These are phyloP conservation scores for Diplotaxis tenuifolia DNA, from an alignment of 345 rosid species.

Conservation along the genomic window DNA sequence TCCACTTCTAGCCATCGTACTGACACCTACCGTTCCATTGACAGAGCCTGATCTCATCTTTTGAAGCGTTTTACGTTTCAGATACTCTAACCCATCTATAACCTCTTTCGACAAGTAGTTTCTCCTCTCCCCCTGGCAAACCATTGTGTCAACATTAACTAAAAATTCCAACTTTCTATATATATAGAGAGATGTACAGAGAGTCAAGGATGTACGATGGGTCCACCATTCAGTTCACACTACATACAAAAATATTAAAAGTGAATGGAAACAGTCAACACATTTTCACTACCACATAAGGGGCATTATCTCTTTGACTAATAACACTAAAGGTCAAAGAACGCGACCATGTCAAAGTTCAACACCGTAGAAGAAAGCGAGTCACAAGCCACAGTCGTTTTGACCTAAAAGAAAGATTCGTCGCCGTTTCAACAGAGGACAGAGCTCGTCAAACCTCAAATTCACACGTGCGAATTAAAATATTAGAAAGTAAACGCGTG, in stretches of 20 bases:
- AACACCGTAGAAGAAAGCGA: conserved; percentile 30
- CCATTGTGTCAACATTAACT: conserved; percentile 11
- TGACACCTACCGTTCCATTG: conserved; percentile 43
- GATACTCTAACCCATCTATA: conserved; percentile 62
- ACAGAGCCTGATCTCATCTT: conserved; percentile 55
- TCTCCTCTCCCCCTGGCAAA: conserved; percentile 91
- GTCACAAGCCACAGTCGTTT: conserved; percentile 30
- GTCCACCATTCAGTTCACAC: conserved; percentile 31
- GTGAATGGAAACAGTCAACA: conserved; percentile 40
- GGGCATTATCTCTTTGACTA: conserved; percentile 39
- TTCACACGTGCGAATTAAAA: conserved; percentile 18
- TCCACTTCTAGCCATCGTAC: conserved; percentile 70
- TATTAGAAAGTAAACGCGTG: conserved; percentile 4
- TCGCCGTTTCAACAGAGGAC: conserved; percentile 24
- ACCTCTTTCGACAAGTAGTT: conserved; percentile 68
- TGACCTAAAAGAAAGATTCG: conserved; percentile 25
- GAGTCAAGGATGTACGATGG: conserved; percentile 13
- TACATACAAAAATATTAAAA: background rate
- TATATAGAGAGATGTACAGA: background rate
- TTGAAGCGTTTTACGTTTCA: conserved; percentile 85
- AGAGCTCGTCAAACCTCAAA: conserved; percentile 22
- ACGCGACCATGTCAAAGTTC: conserved; percentile 24
- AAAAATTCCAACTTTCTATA: conserved; percentile 9
- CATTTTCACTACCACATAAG: conserved; percentile 18
- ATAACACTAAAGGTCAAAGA: conserved; percentile 29